Base-by-base conservation (phyloP, 2,329 filamentous ascomycete species). In the Arthrobotrys sphaeroides region DNA sequence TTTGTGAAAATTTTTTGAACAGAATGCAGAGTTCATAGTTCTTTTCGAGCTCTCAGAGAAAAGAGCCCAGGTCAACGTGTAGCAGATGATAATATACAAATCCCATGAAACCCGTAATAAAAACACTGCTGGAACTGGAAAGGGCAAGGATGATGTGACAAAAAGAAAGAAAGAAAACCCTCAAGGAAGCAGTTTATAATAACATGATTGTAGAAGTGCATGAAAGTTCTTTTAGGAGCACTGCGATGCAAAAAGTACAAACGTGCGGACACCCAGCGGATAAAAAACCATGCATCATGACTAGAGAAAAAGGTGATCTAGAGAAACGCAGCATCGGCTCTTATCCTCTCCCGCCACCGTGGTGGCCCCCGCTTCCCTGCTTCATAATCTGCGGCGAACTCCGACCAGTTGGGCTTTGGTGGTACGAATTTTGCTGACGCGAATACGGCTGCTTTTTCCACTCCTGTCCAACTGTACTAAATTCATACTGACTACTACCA, bases 41-140 rank as follows among this genome's bases (percentile, higher is more conserved):
- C 51, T 38, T 22, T 55, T 38, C n/a, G 51, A 38, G 51, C 31
- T 55, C 51, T 55, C 16, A 22, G 38, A 55, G 10, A 33, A 33
- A 33, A 33, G 38, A 9, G 38, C 31, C 31, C 51, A 38, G 18
- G 28, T 55, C 49, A 7, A 38, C 31, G 26, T n/a, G n/a, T n/a
- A n/a, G n/a, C n/a, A n/a, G 51, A 24, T 68, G 31, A 38, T 68
- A 33, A 33, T 47, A 49, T 68, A 68, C 51, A 68, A 22, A 28
- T 68, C 64, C 64, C 51, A 59, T 36, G 51, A 55, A 55, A 47
- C 51, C 64, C 49, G 5, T 38, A 51, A 59, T 59, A 49, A 59
- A 38, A 43, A 47, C 7, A 49, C 6, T 5, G 5, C 7, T 9
- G n/a, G n/a, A n/a, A n/a, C n/a, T n/a, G n/a, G n/a, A n/a, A n/a